phyloP scores from a whole-genome alignment of 805 yeast genomes.

The Millerozyma acaciae region DNA sequence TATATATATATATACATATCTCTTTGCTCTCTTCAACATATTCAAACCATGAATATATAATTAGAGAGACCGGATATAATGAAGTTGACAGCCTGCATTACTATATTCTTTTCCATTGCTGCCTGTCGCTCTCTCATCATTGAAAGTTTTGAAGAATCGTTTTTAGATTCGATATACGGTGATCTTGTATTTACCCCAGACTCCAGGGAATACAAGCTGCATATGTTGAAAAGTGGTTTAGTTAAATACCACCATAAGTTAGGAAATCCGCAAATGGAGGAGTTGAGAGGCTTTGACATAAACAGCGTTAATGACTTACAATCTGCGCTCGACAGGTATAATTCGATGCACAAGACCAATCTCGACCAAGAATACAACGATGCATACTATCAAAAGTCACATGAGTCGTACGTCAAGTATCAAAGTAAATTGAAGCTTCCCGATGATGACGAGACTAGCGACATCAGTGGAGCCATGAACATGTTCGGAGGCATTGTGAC shows the following conservation, averaged over 20 bases:
- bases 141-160: constrained; percentile 4
- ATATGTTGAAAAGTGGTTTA: constrained; percentile 7
- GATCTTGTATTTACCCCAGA: constrained; percentile 17
- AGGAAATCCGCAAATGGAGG: neutral
- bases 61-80: too few relatives aligned
- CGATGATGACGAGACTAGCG: constrained; percentile 32
- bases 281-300: constrained; percentile 1
- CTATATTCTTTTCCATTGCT: neutral
- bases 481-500: constrained; percentile 52
- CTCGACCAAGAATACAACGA: constrained; percentile 2
- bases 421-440: constrained; percentile 26
- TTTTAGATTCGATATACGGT: constrained; percentile 24
- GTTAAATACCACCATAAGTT: neutral
- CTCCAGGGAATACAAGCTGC: constrained; percentile 7
- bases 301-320: constrained; percentile 1
- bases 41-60: too few relatives aligned
- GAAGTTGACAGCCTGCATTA: neutral
- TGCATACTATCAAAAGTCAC: constrained; percentile 4
- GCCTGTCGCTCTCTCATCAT: neutral
- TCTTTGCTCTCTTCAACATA: neutral
- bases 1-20: neutral
- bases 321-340: constrained; percentile 1
- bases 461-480: constrained; percentile 11
- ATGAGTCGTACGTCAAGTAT: constrained; percentile 7
- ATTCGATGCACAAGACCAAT: constrained; percentile 1